Percentiles rank a stretch among this genome's conserved stretches.
These are phyloP conservation scores for Penicillium fuscoglaucum DNA, from an alignment of 2,329 filamentous ascomycete species.

Conservation along the genomic window DNA sequence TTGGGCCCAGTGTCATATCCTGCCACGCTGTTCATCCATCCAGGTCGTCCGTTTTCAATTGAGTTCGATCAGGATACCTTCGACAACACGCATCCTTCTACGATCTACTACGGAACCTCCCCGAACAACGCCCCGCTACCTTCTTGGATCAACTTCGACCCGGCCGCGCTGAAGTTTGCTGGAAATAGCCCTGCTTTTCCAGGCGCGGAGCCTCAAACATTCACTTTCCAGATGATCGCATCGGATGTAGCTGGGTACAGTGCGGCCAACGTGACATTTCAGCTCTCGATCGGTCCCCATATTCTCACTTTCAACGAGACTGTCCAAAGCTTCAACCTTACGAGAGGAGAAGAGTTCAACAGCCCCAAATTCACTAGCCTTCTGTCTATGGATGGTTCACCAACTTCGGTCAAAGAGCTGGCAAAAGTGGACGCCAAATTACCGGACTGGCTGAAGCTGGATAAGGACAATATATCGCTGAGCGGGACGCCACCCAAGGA, in stretches of 20 bases:
- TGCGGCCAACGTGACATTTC: conserved; percentile 64
- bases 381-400: conserved; percentile 60
- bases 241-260: conserved; percentile 79
- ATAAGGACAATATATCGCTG: conserved; percentile 62
- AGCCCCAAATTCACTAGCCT: conserved; percentile 55
- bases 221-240: conserved; percentile 71
- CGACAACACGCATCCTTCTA: conserved; percentile 53
- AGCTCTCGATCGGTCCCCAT: conserved; percentile 70
- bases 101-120: conserved; percentile 74
- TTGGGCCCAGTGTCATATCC: conserved; percentile 42
- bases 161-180: conserved; percentile 62
- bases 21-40: conserved; percentile 40
- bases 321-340: conserved; percentile 59
- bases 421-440: conserved; percentile 53
- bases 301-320: conserved; percentile 65
- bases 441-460: conserved; percentile 70
- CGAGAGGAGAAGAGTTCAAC: conserved; percentile 51
- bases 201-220: conserved; percentile 68
- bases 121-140: conserved; percentile 78
- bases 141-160: conserved; percentile 78
- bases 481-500: conserved; percentile 64
- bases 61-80: conserved; percentile 71
- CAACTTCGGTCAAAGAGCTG: conserved; percentile 54
- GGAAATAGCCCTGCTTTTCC: conserved; percentile 69
- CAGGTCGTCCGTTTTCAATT: conserved; percentile 60